Percentiles rank a stretch among this genome's conserved stretches.
phyloP scores from a whole-genome alignment of 306 rosid genomes.

The Castanea mollissima region DNA sequence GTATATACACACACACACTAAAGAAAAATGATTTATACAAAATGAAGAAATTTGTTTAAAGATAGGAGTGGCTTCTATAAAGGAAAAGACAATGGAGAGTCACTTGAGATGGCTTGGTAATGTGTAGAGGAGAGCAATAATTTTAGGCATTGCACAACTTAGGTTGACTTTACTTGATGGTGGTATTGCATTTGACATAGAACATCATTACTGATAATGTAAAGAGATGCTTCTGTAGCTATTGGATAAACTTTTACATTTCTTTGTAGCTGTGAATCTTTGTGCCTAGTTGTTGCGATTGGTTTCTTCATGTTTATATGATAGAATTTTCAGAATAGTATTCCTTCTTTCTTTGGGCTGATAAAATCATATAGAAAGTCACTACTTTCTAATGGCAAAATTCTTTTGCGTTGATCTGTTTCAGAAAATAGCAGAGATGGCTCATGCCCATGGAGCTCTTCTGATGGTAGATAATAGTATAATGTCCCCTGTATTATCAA shows the following conservation, averaged over 20 bases:
- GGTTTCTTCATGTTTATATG: neutral
- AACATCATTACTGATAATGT: neutral
- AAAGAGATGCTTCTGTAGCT: neutral
- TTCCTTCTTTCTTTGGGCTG: neutral
- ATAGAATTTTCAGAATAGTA: constrained; percentile 8
- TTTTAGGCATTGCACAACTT: neutral
- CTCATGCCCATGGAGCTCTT: constrained; percentile 77
- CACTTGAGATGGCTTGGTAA: too few species aligned
- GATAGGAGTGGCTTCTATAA: too few species aligned
- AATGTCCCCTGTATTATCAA: constrained; percentile 89
- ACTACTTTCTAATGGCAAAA: constrained; percentile 8
- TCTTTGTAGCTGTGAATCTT: neutral
- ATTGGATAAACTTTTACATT: neutral
- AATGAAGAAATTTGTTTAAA: too few species aligned
- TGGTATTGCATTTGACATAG: neutral
- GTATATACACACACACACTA: too few species aligned
- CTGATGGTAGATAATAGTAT: constrained; percentile 91
- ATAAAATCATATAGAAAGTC: neutral
- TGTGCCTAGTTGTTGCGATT: neutral
- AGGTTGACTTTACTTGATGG: neutral
- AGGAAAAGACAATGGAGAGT: too few species aligned
- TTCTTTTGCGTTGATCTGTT: neutral
- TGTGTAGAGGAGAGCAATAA: too few species aligned
- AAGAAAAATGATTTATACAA: too few species aligned
- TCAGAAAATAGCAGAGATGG: constrained; percentile 78